Conservation (phyloP, 352 stramenopile species). For the Phytophthora parvispora region DNA sequence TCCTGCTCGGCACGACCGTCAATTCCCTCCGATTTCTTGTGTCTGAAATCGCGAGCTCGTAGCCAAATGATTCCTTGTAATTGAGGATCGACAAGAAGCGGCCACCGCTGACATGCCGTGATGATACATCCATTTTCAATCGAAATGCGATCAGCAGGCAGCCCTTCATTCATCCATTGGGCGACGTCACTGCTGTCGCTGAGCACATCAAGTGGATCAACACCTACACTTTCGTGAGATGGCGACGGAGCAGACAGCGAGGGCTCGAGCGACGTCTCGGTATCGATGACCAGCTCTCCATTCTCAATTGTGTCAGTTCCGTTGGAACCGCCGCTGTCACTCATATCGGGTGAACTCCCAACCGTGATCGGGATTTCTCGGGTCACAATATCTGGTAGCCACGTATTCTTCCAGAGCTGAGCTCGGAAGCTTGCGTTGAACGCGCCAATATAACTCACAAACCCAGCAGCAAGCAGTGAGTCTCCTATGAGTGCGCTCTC, state of each 20-base stretch:
- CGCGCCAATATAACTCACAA: constrained; percentile 94
- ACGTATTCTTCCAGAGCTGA: constrained; percentile 88
- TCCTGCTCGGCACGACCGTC: constrained; percentile 4
- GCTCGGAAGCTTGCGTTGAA: constrained; percentile 89
- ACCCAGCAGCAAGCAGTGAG: constrained; percentile 88
- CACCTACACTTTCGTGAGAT: constrained; percentile 12
- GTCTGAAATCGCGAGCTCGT: constrained; percentile 60
- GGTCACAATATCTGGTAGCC: constrained; percentile 89
- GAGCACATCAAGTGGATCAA: constrained; percentile 92
- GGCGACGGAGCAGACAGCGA: constrained; percentile 7
- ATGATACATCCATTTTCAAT: constrained; percentile 96
- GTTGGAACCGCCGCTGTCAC: not conserved
- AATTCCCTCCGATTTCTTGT: constrained; percentile 12
- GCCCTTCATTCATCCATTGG: constrained; percentile 94
- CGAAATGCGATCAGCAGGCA: constrained; percentile 92
- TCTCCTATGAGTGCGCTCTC: constrained; percentile 90
- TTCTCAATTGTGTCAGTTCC: not conserved
- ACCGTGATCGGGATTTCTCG: constrained; percentile 89
- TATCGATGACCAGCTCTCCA: not conserved
- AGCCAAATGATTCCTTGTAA: constrained; percentile 93
- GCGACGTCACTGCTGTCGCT: constrained; percentile 87
- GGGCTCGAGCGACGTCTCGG: constrained; percentile 3
- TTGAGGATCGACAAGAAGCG: constrained; percentile 92
- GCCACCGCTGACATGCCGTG: constrained; percentile 89
- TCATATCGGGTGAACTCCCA: constrained; percentile 22